Base-by-base conservation (phyloP, 495 filamentous ascomycete genomes). In the Pseudoneurospora amorphoporcata region DNA sequence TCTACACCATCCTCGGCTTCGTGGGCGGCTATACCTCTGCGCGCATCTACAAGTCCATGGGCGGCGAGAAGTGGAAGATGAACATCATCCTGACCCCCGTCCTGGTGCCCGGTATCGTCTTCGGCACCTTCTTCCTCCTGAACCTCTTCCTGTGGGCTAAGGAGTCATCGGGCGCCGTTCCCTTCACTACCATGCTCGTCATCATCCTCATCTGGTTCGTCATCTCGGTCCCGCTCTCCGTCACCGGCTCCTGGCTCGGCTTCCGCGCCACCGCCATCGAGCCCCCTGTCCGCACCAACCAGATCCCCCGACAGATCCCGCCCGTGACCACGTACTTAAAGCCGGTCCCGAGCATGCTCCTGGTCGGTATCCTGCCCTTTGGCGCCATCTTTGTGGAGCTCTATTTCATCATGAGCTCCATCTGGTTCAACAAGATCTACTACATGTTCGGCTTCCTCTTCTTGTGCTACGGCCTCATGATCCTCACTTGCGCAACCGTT, bases 371-470 rank as follows among this genome's bases (percentile, higher is more conserved):
- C 69, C 86, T 98, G 16, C 96, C 96, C 12, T 99, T 99, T 76
- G 93, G 91, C 65, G 94, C 95, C 65, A 98, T 99, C 82, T 97
- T 97, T 74, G 93, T 98, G 47, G 96, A 99, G 82, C 89, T 99
- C 16, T 97, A 95, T 87, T 97, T 97, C 82, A 97, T 99, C 83
- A 95, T 98, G 92, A 94, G 90, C 82, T 94, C 91, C 10, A 93
- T 99, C 78, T 99, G 95, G 95, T 94, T 94, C 81, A 92, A 89
- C 85, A 95, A 95, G 84, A 93, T 99, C 72, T 99, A 99, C 85
- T 99, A 99, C 85, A 99, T 99, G 95, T 99, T 99, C 76, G 95
- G 95, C 39, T 99, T 99, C 86, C 86, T 99, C 45, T 99, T 99
- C 86, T 84, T 99, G 70, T 97, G 94, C 87, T 99, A 96, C 82